Evolutionary conservation across 768 basidiomycete species (phyloP), one percentile per base, ranked within the genome.

Genomic region (Hericium rajendrae): DNA sequence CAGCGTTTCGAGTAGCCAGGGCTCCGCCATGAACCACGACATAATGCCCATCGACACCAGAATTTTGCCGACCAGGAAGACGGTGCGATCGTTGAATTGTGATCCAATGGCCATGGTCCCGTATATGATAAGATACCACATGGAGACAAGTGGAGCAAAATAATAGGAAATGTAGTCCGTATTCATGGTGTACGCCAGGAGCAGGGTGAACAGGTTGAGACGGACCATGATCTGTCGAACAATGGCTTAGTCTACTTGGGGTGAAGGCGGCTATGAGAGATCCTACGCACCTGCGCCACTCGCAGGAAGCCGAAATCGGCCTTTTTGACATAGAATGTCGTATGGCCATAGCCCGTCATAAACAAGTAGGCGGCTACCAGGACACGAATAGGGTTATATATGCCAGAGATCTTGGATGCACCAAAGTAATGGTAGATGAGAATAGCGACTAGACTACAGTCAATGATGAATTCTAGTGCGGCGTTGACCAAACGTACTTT

Each of bases 301-400:
- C 93, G 84, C 41, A 78, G 69, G 69, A 90, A 85, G 3, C 88
- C 81, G 71, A 85, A 95, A 69, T 95, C 90, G 18, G 84, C 88
- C 69, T 94, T 94, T 69, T 87, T 89, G 63, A 94, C 73, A 71
- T 94, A 95, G 70, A 84, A 97, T 48, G 80, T 87, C 10, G 88
- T 87, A 66, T 93, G 91, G 16, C 91, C 88, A 74, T 93, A 97
- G 48, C 93, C 93, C 22, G 89, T 89, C 91, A 94, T 91, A 72
- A 93, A 94, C 16, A 94, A 76, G 68, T 93, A 94, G 2, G 89
- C 79, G 13, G 93, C 91, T 20, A 97, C 93, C 37, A 94, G 76
- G 26, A 90, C 86, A 51, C 93, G 84, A 48, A 94, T 83, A 40
- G 88, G 87, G 66, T 95, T 94, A 72, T 95, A 95, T 57, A 95